Evolutionary conservation across 1,284 basidiomycete species (phyloP), one percentile per base, ranked within the genome.

Genomic region (Pseudozyma thailandica): DNA sequence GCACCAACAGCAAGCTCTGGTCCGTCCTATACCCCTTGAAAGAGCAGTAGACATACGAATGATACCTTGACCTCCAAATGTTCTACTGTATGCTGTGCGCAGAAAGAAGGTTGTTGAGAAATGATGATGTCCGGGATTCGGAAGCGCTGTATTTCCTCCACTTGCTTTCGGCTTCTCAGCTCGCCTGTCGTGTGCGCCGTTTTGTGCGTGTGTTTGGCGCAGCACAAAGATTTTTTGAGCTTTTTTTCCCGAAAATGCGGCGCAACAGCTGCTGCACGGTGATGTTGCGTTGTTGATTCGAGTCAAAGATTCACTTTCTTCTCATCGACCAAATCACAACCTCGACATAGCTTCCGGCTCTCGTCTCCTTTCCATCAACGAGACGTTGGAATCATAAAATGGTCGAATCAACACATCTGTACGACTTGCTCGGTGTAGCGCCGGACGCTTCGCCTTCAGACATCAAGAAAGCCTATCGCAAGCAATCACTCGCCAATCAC

Each of bases 381-480:
- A n/a, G n/a, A n/a, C 6, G 20, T 3, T 27, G 6, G 18, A 47
- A 28, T 26, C 15, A 49, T 16, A 50, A 26, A 33, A 73, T 73
- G 71, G 65, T 70, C 35, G 65, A 69, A 39, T 75, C 75, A 12
- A 74, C 71, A 23, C 66, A 66, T 28, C 65, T 78, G 23, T 78
- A 78, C 62, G 76, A 78, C 28, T 26, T 93, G 0, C 86, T 97
- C 1, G 89, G 87, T 3, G 75, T 95, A 39, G 85, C 86, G 9
- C 75, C 87, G 18, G 90, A 91, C 59, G 88, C 92, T 7, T 90
- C 89, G 4, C 90, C 93, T 48, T 87, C 88, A 52, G 92, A 94
- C 60, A 91, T 96, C 68, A 88, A 89, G 74, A 90, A 89, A 15
- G 92, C 93, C 2, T 97, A 78, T 57, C 76, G 78, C 50, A 79